Evolutionary conservation across 768 basidiomycete genomes (phyloP).

Genomic region (Exsudoporus frostii): DNA sequence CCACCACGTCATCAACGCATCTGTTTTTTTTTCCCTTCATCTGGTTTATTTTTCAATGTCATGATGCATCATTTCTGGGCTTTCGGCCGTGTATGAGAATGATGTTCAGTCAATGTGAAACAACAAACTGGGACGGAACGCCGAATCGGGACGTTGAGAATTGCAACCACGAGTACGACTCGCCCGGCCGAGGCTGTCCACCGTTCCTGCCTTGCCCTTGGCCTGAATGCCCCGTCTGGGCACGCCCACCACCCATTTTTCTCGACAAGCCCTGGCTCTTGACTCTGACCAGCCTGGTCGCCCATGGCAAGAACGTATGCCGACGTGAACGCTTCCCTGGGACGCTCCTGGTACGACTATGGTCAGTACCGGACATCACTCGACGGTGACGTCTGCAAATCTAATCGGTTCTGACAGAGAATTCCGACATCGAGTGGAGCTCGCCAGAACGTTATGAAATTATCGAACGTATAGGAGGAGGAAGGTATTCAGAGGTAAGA

Average conservation of each 20-base stretch:
- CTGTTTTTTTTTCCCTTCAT: constrained; percentile 1
- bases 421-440: constrained; percentile 61
- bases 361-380: constrained; percentile 34
- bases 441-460: constrained; percentile 66
- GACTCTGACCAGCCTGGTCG: constrained; percentile 12
- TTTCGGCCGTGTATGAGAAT: not conserved
- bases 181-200: constrained; percentile 20
- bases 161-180: constrained; percentile 2
- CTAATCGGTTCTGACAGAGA: constrained; percentile 37
- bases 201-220: constrained; percentile 14
- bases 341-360: constrained; percentile 62
- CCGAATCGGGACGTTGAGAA: constrained; percentile 8
- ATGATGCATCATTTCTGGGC: constrained; percentile 14
- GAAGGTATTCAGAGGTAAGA: constrained; percentile 61
- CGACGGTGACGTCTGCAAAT: not conserved
- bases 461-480: constrained; percentile 58
- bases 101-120: not conserved
- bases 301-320: constrained; percentile 52
- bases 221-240: constrained; percentile 26
- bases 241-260: constrained; percentile 14
- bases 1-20: constrained; percentile 24
- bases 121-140: not conserved
- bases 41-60: constrained; percentile 15
- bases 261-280: constrained; percentile 16
- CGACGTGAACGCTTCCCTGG: constrained; percentile 55